Evolutionary conservation across 805 yeast species (phyloP).

Genomic region (Candida mattraensis): DNA sequence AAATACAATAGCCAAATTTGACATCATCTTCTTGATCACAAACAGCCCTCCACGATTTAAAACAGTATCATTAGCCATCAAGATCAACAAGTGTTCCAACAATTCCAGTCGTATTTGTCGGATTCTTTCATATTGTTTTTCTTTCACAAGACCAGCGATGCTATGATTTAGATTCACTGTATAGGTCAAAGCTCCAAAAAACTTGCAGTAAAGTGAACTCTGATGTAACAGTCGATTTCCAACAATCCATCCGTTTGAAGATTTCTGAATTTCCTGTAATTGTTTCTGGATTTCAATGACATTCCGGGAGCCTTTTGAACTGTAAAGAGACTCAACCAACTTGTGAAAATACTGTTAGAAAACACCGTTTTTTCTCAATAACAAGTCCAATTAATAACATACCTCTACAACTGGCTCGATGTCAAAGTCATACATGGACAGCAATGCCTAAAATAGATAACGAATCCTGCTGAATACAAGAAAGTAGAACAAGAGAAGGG

Average conservation of each 20-base stretch:
- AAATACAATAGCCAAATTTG: constrained; percentile 52
- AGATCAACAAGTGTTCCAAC: constrained; percentile 13
- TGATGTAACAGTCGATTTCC: constrained; percentile 52
- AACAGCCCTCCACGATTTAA: constrained; percentile 31
- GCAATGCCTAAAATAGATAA: not conserved
- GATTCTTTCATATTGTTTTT: constrained; percentile 9
- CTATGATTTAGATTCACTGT: constrained; percentile 55
- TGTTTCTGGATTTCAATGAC: constrained; percentile 49
- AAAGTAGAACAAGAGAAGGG: not conserved
- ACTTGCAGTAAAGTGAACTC: constrained; percentile 51
- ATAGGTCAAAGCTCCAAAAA: constrained; percentile 80
- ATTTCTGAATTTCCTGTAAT: constrained; percentile 60
- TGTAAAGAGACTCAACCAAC: constrained; percentile 44
- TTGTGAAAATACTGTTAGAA: too few relatives aligned
- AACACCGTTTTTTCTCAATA: not conserved
- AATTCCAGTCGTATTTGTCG: constrained; percentile 9
- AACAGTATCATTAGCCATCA: constrained; percentile 17
- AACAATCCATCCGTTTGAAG: constrained; percentile 52
- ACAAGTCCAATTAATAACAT: constrained; percentile 2
- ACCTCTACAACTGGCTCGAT: constrained; percentile 15
- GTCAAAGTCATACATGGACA: constrained; percentile 4
- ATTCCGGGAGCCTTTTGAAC: constrained; percentile 36
- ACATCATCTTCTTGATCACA: constrained; percentile 58
- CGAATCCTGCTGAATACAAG: not conserved
- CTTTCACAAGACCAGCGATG: constrained; percentile 5